Evolutionary conservation across 2,329 filamentous ascomycete genomes (phyloP), one percentile per base, ranked within the genome.

Genomic region (Exophiala aquamarina): DNA sequence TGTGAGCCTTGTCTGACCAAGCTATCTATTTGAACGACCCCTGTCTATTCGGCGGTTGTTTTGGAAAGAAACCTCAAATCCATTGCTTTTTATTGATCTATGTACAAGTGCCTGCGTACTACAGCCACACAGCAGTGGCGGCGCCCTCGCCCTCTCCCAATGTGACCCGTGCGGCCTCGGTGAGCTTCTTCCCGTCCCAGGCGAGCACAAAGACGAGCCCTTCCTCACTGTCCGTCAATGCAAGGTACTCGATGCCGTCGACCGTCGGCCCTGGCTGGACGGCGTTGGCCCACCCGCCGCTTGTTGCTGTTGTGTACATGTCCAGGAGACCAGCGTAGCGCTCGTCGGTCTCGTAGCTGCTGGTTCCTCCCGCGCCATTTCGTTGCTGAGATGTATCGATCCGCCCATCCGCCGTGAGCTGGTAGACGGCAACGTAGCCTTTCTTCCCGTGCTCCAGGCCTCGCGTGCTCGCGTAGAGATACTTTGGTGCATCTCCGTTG

Each of bases 221-320:
- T 29, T 56, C 32, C 49, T 60, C 58, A 45, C 55, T 58, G 37
- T 60, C 58, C 9, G 58, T 60, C 52, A 60, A 26, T 3, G 58
- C 61, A 11, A 63, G 55, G 41, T 62, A 63, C 49, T 63, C 61
- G n/a, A 59, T 48, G 15, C 57, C 60, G 17, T 55, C 49, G 17
- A 56, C 47, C 5, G 56, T 58, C 14, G 56, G 56, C n/a, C 56
- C 58, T 2, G 58, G 58, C 44, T 60, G 54, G 33, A 60, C 42
- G 3, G 58, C 58, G 40, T 60, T 60, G 1, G 58, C 58, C 58
- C 58, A 60, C 1, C 58, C 58, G 13, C 58, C 58, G 21, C 49
- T 54, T 9, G 52, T 60, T 9, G 55, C 36, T 10, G 58, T 59
- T 32, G 56, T 45, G 41, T 54, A 60, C 52, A 60, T 52, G 31